Evolutionary conservation across 2,329 filamentous ascomycete genomes (phyloP).

Genomic region (Myriosclerotinia curreyana): DNA sequence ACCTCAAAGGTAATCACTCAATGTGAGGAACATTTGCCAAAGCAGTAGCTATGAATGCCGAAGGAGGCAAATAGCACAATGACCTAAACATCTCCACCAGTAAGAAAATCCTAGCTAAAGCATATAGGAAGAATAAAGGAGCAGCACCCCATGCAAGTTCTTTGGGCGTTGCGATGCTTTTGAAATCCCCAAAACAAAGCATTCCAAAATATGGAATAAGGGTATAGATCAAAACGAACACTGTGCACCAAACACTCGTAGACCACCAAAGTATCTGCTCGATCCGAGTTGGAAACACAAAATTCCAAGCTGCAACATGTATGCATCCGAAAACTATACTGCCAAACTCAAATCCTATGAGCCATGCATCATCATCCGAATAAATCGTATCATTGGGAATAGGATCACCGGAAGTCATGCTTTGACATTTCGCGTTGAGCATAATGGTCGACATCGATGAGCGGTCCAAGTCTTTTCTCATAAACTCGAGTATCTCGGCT

Average conservation of each 20-base stretch:
- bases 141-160: slow-evolving; percentile 6
- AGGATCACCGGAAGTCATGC: not conserved
- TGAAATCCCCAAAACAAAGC: not conserved
- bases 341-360: slow-evolving; percentile 14
- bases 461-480: slow-evolving; percentile 10
- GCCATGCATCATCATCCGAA: slow-evolving; percentile 8
- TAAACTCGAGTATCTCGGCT: not conserved
- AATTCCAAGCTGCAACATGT: slow-evolving; percentile 28
- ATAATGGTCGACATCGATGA: not conserved
- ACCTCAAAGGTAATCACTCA: not conserved
- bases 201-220: slow-evolving; percentile 13
- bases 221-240: slow-evolving; percentile 9
- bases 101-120: slow-evolving; percentile 18
- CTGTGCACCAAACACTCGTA: slow-evolving; percentile 18
- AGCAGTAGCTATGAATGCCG: slow-evolving; percentile 7
- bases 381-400: slow-evolving; percentile 12
- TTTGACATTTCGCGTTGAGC: not conserved
- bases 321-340: slow-evolving; percentile 26
- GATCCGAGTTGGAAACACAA: slow-evolving; percentile 24
- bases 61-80: slow-evolving; percentile 4
- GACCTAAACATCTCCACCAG: slow-evolving; percentile 18
- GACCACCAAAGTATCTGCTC: slow-evolving; percentile 24
- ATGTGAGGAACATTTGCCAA: slow-evolving; percentile 7
- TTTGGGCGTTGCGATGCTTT: not conserved
- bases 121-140: slow-evolving; percentile 17